Evolutionary conservation across 768 basidiomycete genomes (phyloP).

Genomic region (Pholiota molesta): DNA sequence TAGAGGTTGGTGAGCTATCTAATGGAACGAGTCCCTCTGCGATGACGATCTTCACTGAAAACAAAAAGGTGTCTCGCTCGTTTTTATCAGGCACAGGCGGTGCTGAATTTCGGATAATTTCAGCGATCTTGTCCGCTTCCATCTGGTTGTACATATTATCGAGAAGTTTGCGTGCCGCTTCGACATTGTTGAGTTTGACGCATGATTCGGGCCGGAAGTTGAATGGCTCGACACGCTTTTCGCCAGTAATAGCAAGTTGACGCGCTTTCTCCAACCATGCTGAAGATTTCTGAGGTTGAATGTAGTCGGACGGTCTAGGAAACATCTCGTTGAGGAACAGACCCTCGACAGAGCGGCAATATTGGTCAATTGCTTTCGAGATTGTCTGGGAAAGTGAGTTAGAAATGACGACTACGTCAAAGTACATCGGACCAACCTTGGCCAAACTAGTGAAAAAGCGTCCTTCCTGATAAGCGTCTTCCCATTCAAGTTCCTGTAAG

Average conservation of each 20-base stretch:
- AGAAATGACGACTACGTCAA: not conserved
- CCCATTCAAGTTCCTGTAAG: slow-evolving; percentile 89
- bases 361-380: slow-evolving; percentile 90
- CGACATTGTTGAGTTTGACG: slow-evolving; percentile 97
- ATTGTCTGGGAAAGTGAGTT: slow-evolving; percentile 60
- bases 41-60: slow-evolving; percentile 91
- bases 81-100: slow-evolving; percentile 77
- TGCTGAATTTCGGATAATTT: slow-evolving; percentile 53
- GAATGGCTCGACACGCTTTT: slow-evolving; percentile 94
- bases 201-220: slow-evolving; percentile 93
- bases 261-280: slow-evolving; percentile 89
- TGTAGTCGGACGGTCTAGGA: slow-evolving; percentile 75
- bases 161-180: slow-evolving; percentile 85
- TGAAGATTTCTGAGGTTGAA: slow-evolving; percentile 84
- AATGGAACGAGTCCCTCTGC: slow-evolving; percentile 86
- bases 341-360: slow-evolving; percentile 84
- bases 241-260: slow-evolving; percentile 72
- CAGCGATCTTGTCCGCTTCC: slow-evolving; percentile 84
- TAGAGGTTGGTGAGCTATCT: slow-evolving; percentile 78
- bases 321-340: slow-evolving; percentile 97
- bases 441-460: slow-evolving; percentile 88
- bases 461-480: slow-evolving; percentile 86
- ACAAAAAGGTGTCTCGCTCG: slow-evolving; percentile 74
- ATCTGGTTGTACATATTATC: slow-evolving; percentile 95
- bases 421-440: slow-evolving; percentile 56